Conservation (phyloP, 192 early-diverging fungal genomes). For the Gryganskiella cystojenkinii region DNA sequence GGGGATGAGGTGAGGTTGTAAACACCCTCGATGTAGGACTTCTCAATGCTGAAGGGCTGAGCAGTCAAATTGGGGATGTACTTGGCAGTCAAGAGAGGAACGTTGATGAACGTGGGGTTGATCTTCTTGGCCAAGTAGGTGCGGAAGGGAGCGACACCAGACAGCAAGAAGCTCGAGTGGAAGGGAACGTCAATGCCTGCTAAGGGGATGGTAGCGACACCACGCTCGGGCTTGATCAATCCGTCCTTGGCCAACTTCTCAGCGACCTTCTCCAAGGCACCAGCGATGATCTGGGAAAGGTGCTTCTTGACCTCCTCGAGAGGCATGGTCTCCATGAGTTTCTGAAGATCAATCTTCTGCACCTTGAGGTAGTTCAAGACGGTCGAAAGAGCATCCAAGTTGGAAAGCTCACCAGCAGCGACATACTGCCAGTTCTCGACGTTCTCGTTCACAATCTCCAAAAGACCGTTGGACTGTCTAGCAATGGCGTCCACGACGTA, state of each 20-base stretch:
- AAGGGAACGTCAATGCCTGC: slow-evolving; percentile 96
- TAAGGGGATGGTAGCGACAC: slow-evolving; percentile 90
- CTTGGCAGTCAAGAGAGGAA: slow-evolving; percentile 79
- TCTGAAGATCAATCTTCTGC: slow-evolving; percentile 87
- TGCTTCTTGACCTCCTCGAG: slow-evolving; percentile 87
- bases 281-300: slow-evolving; percentile 80
- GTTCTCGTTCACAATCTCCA: slow-evolving; percentile 98
- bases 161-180: slow-evolving; percentile 94
- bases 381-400: slow-evolving; percentile 82
- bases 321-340: slow-evolving; percentile 86
- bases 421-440: slow-evolving; percentile 98
- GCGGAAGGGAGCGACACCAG: slow-evolving; percentile 94
- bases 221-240: slow-evolving; percentile 81
- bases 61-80: slow-evolving; percentile 98
- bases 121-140: slow-evolving; percentile 87
- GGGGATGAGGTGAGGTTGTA: slow-evolving; percentile 77
- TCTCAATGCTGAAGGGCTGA: slow-evolving; percentile 82
- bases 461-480: slow-evolving; percentile 75
- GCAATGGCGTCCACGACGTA: slow-evolving; percentile 87
- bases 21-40: slow-evolving; percentile 80
- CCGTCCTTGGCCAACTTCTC: slow-evolving; percentile 69
- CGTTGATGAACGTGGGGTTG: slow-evolving; percentile 85
- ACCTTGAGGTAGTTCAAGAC: slow-evolving; percentile 91
- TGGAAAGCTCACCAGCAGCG: slow-evolving; percentile 85
- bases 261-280: slow-evolving; percentile 72